Base-by-base conservation (phyloP, 1,284 basidiomycete genomes). In the Ustilago sp. region DNA sequence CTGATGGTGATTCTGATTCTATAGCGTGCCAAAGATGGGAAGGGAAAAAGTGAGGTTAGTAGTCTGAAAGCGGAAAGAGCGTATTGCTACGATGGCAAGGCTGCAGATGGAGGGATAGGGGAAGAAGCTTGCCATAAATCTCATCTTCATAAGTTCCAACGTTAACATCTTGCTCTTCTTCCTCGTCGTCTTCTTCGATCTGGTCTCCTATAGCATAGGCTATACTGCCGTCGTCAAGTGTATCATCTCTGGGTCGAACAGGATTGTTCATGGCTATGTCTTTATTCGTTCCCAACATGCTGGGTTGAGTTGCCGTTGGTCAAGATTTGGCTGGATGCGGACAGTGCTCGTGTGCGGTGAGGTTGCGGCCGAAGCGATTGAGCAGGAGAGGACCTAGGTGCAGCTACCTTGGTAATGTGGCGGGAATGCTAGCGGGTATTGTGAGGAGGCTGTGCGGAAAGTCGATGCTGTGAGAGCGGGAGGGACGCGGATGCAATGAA, bases 1-100 rank as follows among this genome's bases (percentile, higher is more conserved):
- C 83, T 3, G 83, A 81, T 7, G 73, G 74, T 12, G 83, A 83
- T 57, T 84, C 83, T 12, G 74, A 77, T 59, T 77, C 74, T 76
- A 23, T 23, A 53, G 48, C 4, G 8, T 6, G 12, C n/a, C 28
- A 31, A 32, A 31, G 48, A 13, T 9, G n/a, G 17, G 32, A 41
- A 23, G 13, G 32, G 7, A 8, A 8, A 39, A 55, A 11, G 6
- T 6, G 56, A 13, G 38, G 59, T 61, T 3, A 57, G 58, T 23
- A n/a, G 31, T 11, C 8, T 19, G n/a, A 2, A 19, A 39, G 32
- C 28, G 28, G 19, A 19, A 39, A 4, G 4, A 17, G 19, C 19
- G n/a, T 41, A 39, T n/a, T 56, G n/a, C 23, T 12, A 32, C 31
- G 13, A 39, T 39, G 38, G 38, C 15, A 11, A 11, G 15, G 11